Base-by-base conservation (phyloP, 176 grass and related monocot genomes). In the Typha latifolia region DNA sequence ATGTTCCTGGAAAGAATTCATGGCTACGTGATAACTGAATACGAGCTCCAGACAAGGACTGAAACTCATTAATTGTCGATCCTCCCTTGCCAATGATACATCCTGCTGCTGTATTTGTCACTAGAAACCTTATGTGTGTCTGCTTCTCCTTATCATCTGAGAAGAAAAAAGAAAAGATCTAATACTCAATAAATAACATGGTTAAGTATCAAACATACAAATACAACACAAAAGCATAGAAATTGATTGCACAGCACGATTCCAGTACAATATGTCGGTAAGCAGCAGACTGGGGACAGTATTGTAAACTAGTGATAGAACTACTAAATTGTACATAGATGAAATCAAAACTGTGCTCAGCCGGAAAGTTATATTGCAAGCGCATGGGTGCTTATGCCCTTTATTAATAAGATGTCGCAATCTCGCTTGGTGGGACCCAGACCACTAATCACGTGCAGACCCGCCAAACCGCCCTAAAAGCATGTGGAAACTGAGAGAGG, bases 71-170 rank as follows among this genome's bases (percentile, higher is more conserved):
- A 51, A 96, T 96, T 26, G 93, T 92, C 21, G 85, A 83, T 62
- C 93, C 93, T 57, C 93, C 93, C 86, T 96, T 96, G 49, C 93
- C 93, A 74, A 96, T 96, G 48, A 96, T 86, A 74, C 82, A 91
- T 49, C 93, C 93, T 76, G 93, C 93, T 85, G 87, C 84, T 1
- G 87, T 87, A 64, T 96, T 96, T 21, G 91, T 90, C 43, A 96
- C 91, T 75, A 96, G 87, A 48, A 96, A 82, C 73, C 91, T 84
- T 62, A 96, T 74, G 66, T 96, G 87, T 34, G 87, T 96, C 72
- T 84, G 84, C 23, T 84, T 96, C 79, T 90, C 91, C 73, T 85
- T 86, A 32, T 87, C 87, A 67, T 90, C 91, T 95, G 75, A 69
- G 49, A 43, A 68, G 4, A 19, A 10, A 52, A 59, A 59, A 16